Evolutionary conservation across 306 rosid species (phyloP).

Genomic region (Biancaea sappan): DNA sequence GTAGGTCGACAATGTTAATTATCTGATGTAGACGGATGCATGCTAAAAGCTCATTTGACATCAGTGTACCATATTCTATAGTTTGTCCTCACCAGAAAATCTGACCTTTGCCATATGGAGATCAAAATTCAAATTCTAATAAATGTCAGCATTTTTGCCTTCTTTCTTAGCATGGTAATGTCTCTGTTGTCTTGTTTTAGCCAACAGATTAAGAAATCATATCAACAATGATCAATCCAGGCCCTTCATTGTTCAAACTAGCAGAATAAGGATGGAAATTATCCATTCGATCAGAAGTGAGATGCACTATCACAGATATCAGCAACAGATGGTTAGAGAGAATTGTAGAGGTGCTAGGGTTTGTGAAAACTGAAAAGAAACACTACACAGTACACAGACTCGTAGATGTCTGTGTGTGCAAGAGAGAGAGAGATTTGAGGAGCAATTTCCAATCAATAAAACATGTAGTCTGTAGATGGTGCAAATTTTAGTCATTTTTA

Average conservation of each 20-base stretch:
- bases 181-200: background rate
- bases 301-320: background rate
- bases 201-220: background rate
- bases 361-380: background rate
- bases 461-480: background rate
- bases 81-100: background rate
- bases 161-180: background rate
- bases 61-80: background rate
- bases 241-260: background rate
- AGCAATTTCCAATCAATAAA: no score
- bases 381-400: background rate
- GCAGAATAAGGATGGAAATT: background rate
- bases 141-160: background rate
- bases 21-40: background rate
- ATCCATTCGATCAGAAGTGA: background rate
- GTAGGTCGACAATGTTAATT: background rate
- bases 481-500: background rate
- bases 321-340: background rate
- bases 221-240: background rate
- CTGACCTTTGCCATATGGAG: background rate
- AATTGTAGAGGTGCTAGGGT: background rate
- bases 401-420: background rate
- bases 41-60: background rate
- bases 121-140: background rate
- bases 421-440: background rate